These are phyloP conservation scores for Rhizoclosmatium sp. DNA, from an alignment of 192 early-diverging fungal genomes.

Conservation along the genomic window DNA sequence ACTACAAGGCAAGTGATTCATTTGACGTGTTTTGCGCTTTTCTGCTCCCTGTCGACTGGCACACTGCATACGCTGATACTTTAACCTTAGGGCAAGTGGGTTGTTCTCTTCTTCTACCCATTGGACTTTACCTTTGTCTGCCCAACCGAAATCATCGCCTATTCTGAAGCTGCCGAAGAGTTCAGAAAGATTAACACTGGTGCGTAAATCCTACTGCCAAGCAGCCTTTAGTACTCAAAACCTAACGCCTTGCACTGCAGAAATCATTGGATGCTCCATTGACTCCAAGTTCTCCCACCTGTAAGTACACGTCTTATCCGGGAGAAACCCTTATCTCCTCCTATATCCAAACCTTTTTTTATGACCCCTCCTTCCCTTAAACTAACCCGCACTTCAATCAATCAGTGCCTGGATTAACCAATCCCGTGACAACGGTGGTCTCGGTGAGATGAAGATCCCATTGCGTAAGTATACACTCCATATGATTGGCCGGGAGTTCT, in stretches of 20 bases:
- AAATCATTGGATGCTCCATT: constrained; percentile 53
- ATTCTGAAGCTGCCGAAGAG: constrained; percentile 82
- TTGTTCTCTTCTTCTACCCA: constrained; percentile 87
- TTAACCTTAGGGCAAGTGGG: not conserved
- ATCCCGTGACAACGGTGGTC: constrained; percentile 85
- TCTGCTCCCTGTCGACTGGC: too few species aligned
- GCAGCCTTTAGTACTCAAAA: not conserved
- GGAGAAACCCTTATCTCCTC: not conserved
- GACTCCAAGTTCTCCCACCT: constrained; percentile 82
- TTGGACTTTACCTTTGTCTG: constrained; percentile 84
- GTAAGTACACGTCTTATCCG: constrained; percentile 3
- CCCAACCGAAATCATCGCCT: constrained; percentile 83
- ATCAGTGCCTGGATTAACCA: constrained; percentile 82
- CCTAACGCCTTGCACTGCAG: constrained; percentile 44
- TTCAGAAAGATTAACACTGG: constrained; percentile 74
- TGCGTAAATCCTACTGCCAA: not conserved
- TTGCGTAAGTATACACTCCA: constrained; percentile 53
- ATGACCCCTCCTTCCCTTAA: not conserved
- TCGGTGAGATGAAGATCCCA: constrained; percentile 92
- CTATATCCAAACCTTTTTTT: not conserved
- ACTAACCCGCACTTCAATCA: not conserved
- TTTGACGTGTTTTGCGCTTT: too few species aligned
- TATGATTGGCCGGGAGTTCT: not conserved
- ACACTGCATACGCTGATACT: too few species aligned
- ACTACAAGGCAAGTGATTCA: not conserved